Base-by-base conservation (phyloP, 2,329 filamentous ascomycete species). In the Aspergillus versicolor region DNA sequence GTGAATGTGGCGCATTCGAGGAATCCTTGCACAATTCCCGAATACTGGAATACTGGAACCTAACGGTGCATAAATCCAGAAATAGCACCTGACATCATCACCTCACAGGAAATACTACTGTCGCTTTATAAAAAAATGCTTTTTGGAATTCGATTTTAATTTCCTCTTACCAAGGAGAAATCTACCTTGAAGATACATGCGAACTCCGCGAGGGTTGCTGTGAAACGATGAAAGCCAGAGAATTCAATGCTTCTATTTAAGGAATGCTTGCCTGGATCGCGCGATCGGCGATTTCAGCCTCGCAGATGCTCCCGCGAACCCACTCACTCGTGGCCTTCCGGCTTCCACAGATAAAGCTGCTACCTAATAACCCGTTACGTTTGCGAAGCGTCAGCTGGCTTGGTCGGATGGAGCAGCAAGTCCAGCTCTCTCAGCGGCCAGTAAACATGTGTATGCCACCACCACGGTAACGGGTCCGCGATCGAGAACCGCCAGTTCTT, bases 381-480 rank as follows among this genome's bases (percentile, higher is more conserved):
- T 13, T 8, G 24, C 22, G 43, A 46, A 9, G 8, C 44, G 5
- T 12, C 17, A 21, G 27, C 44, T 8, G 5, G n/a, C 6, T 34
- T 47, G 1, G 11, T 13, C 11, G 27, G 19, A 17, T 37, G 5
- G 41, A 45, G 21, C 15, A 63, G 45, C 49, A 51, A 30, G 21
- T 59, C 54, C 24, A 67, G 12, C 38, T 62, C 62, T 30, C 54
- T 75, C 21, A 74, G 55, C 0, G 84, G 84, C 77, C 80, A 83
- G 62, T 82, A 84, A 3, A 84, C 70, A 61, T 85, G 82, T 57
- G 83, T 82, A 50, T 85, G 69, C 75, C 80, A 81, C 71, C 83
- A 81, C 63, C 78, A 83, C 0, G 84, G 84, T 66, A 81, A 67
- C 2, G 84, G 84, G 68, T 87, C 84, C 73, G 78, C 81, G 2